Conservation (phyloP, 2,329 filamentous ascomycete species). For the Tympanopsis confertula region DNA sequence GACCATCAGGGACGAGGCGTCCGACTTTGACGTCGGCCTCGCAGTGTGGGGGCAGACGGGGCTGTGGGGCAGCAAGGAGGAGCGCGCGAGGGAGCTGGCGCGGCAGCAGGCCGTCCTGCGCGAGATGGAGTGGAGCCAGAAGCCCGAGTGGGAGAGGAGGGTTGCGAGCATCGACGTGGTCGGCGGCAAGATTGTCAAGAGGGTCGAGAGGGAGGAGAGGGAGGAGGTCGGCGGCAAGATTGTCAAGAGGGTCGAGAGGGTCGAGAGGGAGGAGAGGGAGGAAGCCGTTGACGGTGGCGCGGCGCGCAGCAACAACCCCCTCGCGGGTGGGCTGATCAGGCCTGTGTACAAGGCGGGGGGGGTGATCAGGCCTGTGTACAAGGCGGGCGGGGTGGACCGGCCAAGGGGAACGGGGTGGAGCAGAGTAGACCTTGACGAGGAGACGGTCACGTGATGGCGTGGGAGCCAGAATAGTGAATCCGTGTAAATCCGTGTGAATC, state of each 20-base stretch:
- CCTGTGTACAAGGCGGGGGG: constrained; percentile 46
- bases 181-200: constrained; percentile 63
- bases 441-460: too few species aligned
- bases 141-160: constrained; percentile 81
- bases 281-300: constrained; percentile 27
- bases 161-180: constrained; percentile 77
- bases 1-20: constrained; percentile 74
- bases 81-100: constrained; percentile 73
- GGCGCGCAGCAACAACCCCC: constrained; percentile 58
- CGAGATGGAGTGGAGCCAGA: constrained; percentile 76
- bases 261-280: constrained; percentile 15
- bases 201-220: constrained; percentile 51
- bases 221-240: constrained; percentile 11
- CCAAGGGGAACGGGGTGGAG: constrained; percentile 36
- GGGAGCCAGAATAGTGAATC: constrained; percentile 6
- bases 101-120: constrained; percentile 72
- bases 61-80: constrained; percentile 76
- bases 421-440: constrained; percentile 46
- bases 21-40: constrained; percentile 42
- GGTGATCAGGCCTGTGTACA: constrained; percentile 34
- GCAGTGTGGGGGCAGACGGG: constrained; percentile 27
- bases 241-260: constrained; percentile 4
- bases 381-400: constrained; percentile 29
- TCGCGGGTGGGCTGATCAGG: constrained; percentile 52
- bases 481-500: constrained; percentile 7